These are phyloP conservation scores for Spiraea crenata DNA, from an alignment of 331 rosid species.

Conservation along the genomic window DNA sequence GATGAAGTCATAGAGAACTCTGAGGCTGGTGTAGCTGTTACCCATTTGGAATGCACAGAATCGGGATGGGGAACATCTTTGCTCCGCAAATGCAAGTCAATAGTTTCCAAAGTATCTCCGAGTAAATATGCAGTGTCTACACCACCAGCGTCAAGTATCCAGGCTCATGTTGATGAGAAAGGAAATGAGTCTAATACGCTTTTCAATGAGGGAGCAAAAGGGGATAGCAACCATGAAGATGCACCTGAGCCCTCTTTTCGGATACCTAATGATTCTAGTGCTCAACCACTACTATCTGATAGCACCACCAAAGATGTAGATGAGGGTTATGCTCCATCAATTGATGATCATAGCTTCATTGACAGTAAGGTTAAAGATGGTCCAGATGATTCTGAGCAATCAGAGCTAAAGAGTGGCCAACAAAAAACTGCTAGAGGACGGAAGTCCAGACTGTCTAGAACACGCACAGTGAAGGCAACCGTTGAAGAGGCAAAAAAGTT, in stretches of 20 bases:
- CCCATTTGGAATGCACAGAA: conserved; percentile 39
- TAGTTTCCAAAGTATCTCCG: conserved; percentile 66
- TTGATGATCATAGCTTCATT: conserved; percentile 50
- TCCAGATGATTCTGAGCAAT: conserved; percentile 71
- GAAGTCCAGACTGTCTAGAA: conserved; percentile 60
- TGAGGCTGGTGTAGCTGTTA: conserved; percentile 26
- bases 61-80: conserved; percentile 44
- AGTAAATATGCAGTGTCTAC: conserved; percentile 41
- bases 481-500: conserved; percentile 73
- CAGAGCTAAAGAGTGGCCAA: conserved; percentile 45
- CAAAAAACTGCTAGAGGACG: conserved; percentile 39
- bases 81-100: conserved; percentile 66
- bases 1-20: conserved; percentile 27
- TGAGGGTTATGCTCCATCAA: conserved; percentile 35
- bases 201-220: conserved; percentile 27
- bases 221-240: conserved; percentile 26
- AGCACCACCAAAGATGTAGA: conserved; percentile 35
- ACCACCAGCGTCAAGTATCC: conserved; percentile 32
- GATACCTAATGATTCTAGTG: conserved; percentile 30
- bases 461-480: conserved; percentile 67
- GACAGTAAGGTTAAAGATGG: conserved; percentile 54
- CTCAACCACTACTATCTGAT: conserved; percentile 32
- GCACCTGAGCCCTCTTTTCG: conserved; percentile 37
- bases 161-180: conserved; percentile 28
- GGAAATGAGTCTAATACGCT: conserved; percentile 29